Conservation (phyloP, 2,329 filamentous ascomycete genomes). For the Calonectria pseudoreteaudii region DNA sequence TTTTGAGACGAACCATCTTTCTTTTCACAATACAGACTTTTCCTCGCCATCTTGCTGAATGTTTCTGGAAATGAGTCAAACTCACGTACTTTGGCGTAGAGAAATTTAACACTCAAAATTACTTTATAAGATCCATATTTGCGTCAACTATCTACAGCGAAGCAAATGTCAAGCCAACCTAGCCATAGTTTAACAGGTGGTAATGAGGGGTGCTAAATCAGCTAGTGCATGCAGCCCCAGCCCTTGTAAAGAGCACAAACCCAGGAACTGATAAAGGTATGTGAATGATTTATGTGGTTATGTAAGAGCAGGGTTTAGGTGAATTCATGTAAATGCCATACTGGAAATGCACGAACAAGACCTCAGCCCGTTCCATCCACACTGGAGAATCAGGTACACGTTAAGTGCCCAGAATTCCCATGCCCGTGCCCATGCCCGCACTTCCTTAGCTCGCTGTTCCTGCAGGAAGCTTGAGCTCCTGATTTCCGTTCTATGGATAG, state of each 20-base stretch:
- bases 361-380: too few relatives aligned
- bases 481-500: conserved; percentile 17
- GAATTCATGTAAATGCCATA: not conserved
- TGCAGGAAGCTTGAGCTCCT: not conserved
- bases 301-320: not conserved
- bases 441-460: not conserved
- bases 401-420: not conserved
- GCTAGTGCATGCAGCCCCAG: not conserved
- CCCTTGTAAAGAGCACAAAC: not conserved
- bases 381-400: not conserved
- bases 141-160: too few relatives aligned
- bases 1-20: too few relatives aligned
- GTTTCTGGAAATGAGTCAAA: too few relatives aligned
- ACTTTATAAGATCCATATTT: too few relatives aligned
- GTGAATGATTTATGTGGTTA: not conserved
- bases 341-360: not conserved
- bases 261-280: not conserved
- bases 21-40: too few relatives aligned
- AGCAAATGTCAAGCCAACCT: too few relatives aligned
- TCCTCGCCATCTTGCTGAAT: too few relatives aligned
- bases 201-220: not conserved
- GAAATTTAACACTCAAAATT: too few relatives aligned
- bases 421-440: not conserved
- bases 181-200: not conserved
- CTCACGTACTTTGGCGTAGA: too few relatives aligned